Percentiles rank a stretch among this genome's conserved stretches.
phyloP scores from a whole-genome alignment of 2,329 filamentous ascomycete species.

The Aspergillus floridensis region DNA sequence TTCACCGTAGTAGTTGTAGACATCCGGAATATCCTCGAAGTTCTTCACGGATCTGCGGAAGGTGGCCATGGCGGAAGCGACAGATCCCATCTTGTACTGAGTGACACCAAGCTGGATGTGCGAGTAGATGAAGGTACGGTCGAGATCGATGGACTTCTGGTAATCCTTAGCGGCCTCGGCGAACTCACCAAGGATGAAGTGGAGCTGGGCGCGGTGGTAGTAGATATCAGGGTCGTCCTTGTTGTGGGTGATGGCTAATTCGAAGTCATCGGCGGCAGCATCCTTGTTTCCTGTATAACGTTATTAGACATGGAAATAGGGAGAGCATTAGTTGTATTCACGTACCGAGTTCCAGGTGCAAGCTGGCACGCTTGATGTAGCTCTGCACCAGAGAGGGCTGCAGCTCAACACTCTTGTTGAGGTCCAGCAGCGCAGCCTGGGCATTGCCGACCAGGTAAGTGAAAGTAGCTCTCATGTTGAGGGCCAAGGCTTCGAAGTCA shows the following conservation, averaged over 20 bases:
- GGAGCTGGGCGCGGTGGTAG: slow-evolving; percentile 96
- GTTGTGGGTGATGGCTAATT: slow-evolving; percentile 79
- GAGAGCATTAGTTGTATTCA: neutral
- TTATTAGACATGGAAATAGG: slow-evolving; percentile 28
- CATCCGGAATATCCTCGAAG: slow-evolving; percentile 92
- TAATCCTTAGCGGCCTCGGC: slow-evolving; percentile 95
- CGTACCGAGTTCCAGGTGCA: slow-evolving; percentile 88
- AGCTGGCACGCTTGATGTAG: slow-evolving; percentile 98
- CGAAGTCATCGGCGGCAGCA: slow-evolving; percentile 85
- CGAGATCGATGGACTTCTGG: slow-evolving; percentile 97
- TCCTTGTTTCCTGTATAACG: slow-evolving; percentile 66
- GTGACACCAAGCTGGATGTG: slow-evolving; percentile 99
- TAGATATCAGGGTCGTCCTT: slow-evolving; percentile 91
- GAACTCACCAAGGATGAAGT: slow-evolving; percentile 96
- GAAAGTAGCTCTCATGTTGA: slow-evolving; percentile 97
- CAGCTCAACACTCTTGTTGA: slow-evolving; percentile 90
- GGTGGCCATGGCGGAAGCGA: slow-evolving; percentile 96
- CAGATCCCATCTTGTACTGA: slow-evolving; percentile 99
- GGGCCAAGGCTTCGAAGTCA: slow-evolving; percentile 82
- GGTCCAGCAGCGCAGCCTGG: slow-evolving; percentile 73
- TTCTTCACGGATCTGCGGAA: slow-evolving; percentile 98
- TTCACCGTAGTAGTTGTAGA: slow-evolving; percentile 99
- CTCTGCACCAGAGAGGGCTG: slow-evolving; percentile 87
- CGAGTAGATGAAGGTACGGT: slow-evolving; percentile 96
- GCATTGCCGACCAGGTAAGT: slow-evolving; percentile 89